Percentiles rank a stretch among this genome's conserved stretches.
Conservation (phyloP, 2,329 filamentous ascomycete genomes). For the Microdochium paspali region DNA sequence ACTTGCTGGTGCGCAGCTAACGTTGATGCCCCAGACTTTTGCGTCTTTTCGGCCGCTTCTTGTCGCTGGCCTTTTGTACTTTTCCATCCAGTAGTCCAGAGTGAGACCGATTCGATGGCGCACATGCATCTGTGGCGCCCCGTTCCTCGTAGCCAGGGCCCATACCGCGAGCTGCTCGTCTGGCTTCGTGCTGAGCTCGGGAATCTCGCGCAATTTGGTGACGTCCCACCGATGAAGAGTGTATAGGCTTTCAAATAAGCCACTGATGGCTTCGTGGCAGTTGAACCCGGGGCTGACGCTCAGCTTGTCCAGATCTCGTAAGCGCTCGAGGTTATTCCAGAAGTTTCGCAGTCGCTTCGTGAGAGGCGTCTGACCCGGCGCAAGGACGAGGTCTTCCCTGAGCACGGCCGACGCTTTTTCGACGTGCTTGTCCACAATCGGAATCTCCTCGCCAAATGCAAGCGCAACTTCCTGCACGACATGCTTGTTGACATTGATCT, state of each 20-base stretch:
- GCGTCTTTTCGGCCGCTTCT: constrained; percentile 26
- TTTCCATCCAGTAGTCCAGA: constrained; percentile 70
- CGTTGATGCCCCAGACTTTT: constrained; percentile 55
- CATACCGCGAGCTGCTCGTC: constrained; percentile 42
- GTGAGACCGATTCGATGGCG: constrained; percentile 58
- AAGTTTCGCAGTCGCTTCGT: constrained; percentile 65
- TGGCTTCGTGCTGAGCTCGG: constrained; percentile 30
- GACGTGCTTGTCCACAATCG: constrained; percentile 49
- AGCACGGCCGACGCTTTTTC: constrained; percentile 57
- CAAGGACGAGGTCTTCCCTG: constrained; percentile 52
- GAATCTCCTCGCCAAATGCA: constrained; percentile 49
- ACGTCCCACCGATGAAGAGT: constrained; percentile 65
- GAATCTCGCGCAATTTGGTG: constrained; percentile 42
- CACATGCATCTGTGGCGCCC: constrained; percentile 62
- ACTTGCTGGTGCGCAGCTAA: constrained; percentile 50
- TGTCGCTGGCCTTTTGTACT: constrained; percentile 33
- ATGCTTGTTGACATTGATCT: constrained; percentile 53
- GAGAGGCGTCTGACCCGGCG: constrained; percentile 50
- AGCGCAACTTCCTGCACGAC: constrained; percentile 54
- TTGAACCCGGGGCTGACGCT: constrained; percentile 61
- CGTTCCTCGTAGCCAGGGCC: constrained; percentile 61
- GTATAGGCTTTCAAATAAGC: constrained; percentile 60
- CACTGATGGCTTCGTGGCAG: constrained; percentile 68
- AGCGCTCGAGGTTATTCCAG: constrained; percentile 58
- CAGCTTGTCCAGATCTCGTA: constrained; percentile 62